These are phyloP conservation scores for Phytopythium kandeliae DNA, from an alignment of 352 stramenopile genomes.

Conservation along the genomic window DNA sequence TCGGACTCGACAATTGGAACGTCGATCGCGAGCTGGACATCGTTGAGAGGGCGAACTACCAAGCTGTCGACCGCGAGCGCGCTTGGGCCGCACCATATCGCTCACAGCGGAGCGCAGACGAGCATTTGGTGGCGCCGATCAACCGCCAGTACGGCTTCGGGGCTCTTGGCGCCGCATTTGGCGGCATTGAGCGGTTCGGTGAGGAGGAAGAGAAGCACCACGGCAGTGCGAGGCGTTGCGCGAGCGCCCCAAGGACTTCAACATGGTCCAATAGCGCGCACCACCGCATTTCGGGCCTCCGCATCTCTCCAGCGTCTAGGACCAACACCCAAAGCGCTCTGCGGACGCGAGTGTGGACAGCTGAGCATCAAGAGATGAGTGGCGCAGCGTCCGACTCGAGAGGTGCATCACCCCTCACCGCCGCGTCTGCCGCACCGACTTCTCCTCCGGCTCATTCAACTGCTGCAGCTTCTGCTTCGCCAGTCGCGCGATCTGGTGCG, in stretches of 20 bases:
- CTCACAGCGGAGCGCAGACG: not conserved
- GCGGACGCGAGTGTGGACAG: not conserved
- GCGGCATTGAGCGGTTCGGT: not conserved
- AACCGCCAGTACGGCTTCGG: not conserved
- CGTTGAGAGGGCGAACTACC: not conserved
- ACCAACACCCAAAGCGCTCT: not conserved
- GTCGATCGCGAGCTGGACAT: not conserved
- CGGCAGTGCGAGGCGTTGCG: not conserved
- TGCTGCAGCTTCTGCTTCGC: not conserved
- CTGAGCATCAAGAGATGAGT: not conserved
- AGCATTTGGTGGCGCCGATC: not conserved
- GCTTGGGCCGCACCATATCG: not conserved
- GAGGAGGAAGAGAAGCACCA: not conserved
- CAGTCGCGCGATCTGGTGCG: not conserved
- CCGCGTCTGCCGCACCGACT: not conserved
- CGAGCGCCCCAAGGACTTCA: not conserved
- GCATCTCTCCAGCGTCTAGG: not conserved
- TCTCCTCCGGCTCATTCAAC: not conserved
- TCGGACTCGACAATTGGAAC: not conserved
- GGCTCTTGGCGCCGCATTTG: not conserved
- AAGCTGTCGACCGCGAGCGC: not conserved
- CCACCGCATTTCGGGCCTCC: conserved; percentile 2
- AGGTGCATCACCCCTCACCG: not conserved
- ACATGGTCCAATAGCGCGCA: not conserved
- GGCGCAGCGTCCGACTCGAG: not conserved